Evolutionary conservation across 352 stramenopile genomes (phyloP).

Genomic region (Elongisporangium senticosum): DNA sequence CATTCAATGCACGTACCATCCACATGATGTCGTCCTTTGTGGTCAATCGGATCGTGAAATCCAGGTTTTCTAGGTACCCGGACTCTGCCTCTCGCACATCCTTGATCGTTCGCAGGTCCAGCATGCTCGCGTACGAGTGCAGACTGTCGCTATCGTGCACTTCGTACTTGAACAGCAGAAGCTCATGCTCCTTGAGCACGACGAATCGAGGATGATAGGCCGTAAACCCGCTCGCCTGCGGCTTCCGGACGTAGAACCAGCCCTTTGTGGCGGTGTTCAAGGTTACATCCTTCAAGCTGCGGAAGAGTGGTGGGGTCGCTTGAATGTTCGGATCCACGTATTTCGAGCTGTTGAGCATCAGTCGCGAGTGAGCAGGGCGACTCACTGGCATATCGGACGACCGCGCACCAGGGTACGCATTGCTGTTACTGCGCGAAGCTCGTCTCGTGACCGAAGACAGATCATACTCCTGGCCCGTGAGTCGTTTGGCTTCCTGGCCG

Average conservation of each 20-base stretch:
- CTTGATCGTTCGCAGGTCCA: slow-evolving; percentile 74
- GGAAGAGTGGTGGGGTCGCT: slow-evolving; percentile 44
- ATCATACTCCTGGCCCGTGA: slow-evolving; percentile 81
- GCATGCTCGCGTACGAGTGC: slow-evolving; percentile 55
- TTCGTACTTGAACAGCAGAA: slow-evolving; percentile 87
- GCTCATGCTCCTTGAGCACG: slow-evolving; percentile 70
- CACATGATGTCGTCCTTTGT: slow-evolving; percentile 66
- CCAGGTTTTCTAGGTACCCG: slow-evolving; percentile 73
- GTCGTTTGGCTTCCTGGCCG: slow-evolving; percentile 66
- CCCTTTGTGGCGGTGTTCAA: slow-evolving; percentile 55
- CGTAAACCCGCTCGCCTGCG: slow-evolving; percentile 48
- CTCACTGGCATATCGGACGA: slow-evolving; percentile 57
- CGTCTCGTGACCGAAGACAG: slow-evolving; percentile 63
- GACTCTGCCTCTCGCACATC: slow-evolving; percentile 80
- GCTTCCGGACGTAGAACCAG: slow-evolving; percentile 85
- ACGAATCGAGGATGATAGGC: slow-evolving; percentile 82
- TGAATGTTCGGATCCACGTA: slow-evolving; percentile 58
- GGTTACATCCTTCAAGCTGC: slow-evolving; percentile 74
- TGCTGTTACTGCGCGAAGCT: slow-evolving; percentile 59
- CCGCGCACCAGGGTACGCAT: slow-evolving; percentile 5
- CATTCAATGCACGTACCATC: slow-evolving; percentile 44
- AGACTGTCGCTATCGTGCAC: slow-evolving; percentile 63
- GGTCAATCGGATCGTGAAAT: slow-evolving; percentile 83
- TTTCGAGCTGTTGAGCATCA: slow-evolving; percentile 79
- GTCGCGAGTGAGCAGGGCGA: slow-evolving; percentile 46